These are phyloP conservation scores for Pleurotus citrinopileatus DNA, from an alignment of 768 basidiomycete species.

Conservation along the genomic window DNA sequence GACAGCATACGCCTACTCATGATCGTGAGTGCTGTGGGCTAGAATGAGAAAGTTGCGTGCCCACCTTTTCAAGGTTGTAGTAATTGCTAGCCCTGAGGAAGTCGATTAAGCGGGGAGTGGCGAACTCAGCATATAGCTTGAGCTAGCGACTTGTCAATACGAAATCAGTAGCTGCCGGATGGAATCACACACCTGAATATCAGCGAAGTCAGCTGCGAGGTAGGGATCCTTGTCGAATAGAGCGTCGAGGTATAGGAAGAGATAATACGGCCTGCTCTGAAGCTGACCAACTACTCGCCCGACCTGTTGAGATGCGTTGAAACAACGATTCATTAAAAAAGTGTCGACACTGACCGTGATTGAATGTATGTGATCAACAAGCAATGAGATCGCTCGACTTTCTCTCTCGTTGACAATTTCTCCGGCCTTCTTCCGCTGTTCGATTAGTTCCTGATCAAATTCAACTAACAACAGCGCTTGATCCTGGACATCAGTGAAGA, in stretches of 20 bases:
- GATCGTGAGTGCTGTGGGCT: too few species aligned
- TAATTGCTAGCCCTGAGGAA: conserved; percentile 89
- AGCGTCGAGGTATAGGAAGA: conserved; percentile 92
- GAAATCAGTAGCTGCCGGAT: background rate
- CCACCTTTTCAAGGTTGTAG: conserved; percentile 84
- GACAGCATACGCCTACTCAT: conserved; percentile 72
- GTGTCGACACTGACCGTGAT: conserved; percentile 70
- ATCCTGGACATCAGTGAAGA: conserved; percentile 94
- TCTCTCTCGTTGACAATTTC: conserved; percentile 35
- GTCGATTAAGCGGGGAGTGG: conserved; percentile 75
- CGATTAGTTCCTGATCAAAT: conserved; percentile 87
- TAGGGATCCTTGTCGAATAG: conserved; percentile 85
- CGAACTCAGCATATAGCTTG: conserved; percentile 89
- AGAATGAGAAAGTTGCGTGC: conserved; percentile 9
- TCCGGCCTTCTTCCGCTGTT: conserved; percentile 46
- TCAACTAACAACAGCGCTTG: conserved; percentile 91
- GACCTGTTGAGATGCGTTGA: conserved; percentile 48
- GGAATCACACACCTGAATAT: conserved; percentile 58
- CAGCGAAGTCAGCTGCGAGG: conserved; percentile 76
- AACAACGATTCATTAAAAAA: background rate
- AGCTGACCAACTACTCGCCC: conserved; percentile 87
- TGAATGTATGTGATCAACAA: conserved; percentile 94
- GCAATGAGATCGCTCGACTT: conserved; percentile 79
- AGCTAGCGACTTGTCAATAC: conserved; percentile 43
- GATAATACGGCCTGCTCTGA: conserved; percentile 67